phyloP scores from a whole-genome alignment of 2,329 filamentous ascomycete species.

The Xylaria sp. region DNA sequence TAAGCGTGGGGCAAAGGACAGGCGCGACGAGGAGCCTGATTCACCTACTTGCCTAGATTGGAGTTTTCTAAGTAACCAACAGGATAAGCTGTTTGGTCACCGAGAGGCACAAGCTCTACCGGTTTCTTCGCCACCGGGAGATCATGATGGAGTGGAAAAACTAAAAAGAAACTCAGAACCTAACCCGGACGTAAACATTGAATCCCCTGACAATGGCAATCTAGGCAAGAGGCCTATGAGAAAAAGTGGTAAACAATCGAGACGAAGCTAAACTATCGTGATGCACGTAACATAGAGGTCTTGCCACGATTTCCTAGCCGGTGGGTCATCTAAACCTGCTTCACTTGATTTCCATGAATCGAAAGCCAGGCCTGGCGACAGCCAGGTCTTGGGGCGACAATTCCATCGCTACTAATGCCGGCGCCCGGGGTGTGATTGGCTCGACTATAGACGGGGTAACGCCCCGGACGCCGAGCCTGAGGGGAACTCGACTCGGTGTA shows the following conservation, averaged over 20 bases:
- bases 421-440: conserved; percentile 18
- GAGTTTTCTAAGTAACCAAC: too few relatives aligned
- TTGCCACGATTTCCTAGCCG: neutral
- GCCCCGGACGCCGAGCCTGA: neutral
- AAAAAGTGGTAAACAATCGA: neutral
- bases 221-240: neutral
- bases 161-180: neutral
- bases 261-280: neutral
- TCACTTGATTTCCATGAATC: conserved; percentile 11
- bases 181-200: neutral
- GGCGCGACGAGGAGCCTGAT: too few relatives aligned
- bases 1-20: neutral
- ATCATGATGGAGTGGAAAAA: neutral
- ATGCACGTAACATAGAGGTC: neutral
- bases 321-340: neutral
- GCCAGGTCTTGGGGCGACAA: neutral
- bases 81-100: too few relatives aligned
- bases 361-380: neutral
- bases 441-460: conserved; percentile 15
- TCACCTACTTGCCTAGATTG: too few relatives aligned
- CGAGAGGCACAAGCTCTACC: too few relatives aligned
- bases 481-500: conserved; percentile 15
- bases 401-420: neutral
- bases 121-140: neutral
- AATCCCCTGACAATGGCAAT: neutral